Conservation (phyloP, 257 asterid species). For the Henckelia pumila region DNA sequence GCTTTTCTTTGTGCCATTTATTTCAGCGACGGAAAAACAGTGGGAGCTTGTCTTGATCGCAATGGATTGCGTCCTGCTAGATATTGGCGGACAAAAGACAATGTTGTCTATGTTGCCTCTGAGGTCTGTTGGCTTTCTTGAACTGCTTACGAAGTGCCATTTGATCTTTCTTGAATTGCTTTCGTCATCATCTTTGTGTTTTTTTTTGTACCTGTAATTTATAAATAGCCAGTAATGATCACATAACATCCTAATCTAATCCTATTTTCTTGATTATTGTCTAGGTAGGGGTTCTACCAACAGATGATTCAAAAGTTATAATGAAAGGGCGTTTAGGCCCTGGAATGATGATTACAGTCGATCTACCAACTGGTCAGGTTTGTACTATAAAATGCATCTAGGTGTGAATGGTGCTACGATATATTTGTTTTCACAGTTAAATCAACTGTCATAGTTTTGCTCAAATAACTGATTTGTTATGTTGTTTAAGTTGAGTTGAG, state of each 20-base stretch:
- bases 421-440: neutral
- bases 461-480: neutral
- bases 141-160: slow-evolving; percentile 8
- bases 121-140: slow-evolving; percentile 58
- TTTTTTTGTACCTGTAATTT: neutral
- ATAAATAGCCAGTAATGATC: neutral
- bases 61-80: slow-evolving; percentile 99
- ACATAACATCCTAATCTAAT: slow-evolving; percentile 20
- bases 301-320: slow-evolving; percentile 82
- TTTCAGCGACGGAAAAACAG: slow-evolving; percentile 95
- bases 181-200: neutral
- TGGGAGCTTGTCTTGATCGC: slow-evolving; percentile 99
- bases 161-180: slow-evolving; percentile 21
- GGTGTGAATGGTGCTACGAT: slow-evolving; percentile 7
- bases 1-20: slow-evolving; percentile 19
- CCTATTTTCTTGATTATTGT: slow-evolving; percentile 27
- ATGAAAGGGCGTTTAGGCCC: slow-evolving; percentile 99
- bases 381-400: slow-evolving; percentile 26
- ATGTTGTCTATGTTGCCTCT: slow-evolving; percentile 95
- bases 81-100: slow-evolving; percentile 95
- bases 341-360: slow-evolving; percentile 98
- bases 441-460: neutral
- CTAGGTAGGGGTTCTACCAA: slow-evolving; percentile 95
- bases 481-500: slow-evolving; percentile 10
- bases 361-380: slow-evolving; percentile 88